A percentile compares a stretch with the other conserved stretches of the same genome.
phyloP scores from a whole-genome alignment of 108 stramenopile species.

The Phaeodactylum tricornutum region DNA sequence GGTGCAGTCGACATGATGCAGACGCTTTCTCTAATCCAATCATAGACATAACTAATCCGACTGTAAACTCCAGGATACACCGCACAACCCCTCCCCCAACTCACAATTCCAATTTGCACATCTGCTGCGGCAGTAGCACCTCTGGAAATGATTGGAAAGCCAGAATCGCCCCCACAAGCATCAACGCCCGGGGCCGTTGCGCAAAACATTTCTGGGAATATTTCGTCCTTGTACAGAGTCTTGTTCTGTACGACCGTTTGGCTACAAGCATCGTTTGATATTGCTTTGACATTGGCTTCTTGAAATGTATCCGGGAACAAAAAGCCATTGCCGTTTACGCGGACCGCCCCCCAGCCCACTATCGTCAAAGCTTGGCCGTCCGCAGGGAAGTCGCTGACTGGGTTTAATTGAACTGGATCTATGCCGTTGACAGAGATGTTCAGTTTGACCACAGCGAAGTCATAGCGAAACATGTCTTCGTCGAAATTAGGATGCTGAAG shows the following conservation, averaged over 20 bases:
- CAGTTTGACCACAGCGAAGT: conserved; percentile 44
- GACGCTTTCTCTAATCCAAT: conserved; percentile 3
- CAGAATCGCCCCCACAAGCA: conserved; percentile 37
- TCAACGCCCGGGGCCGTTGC: conserved; percentile 23
- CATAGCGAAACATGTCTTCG: conserved; percentile 14
- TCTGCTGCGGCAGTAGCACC: conserved; percentile 17
- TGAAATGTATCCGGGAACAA: conserved; percentile 10
- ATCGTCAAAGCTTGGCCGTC: conserved; percentile 11
- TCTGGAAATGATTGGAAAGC: conserved; percentile 23
- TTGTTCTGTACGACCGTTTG: neutral
- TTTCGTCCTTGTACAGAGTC: neutral
- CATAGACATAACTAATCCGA: conserved; percentile 11
- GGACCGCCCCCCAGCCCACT: conserved; percentile 25
- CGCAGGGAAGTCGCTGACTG: conserved; percentile 1
- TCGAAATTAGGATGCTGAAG: conserved; percentile 39
- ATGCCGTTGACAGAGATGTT: conserved; percentile 4
- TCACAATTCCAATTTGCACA: conserved; percentile 21
- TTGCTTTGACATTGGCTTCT: conserved; percentile 26
- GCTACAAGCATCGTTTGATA: conserved; percentile 22
- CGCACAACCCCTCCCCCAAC: conserved; percentile 31
- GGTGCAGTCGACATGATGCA: conserved; percentile 2
- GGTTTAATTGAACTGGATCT: conserved; percentile 17
- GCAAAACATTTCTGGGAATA: conserved; percentile 50
- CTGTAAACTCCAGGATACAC: conserved; percentile 37
- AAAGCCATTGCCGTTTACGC: neutral